A percentile compares a stretch with the other conserved stretches of the same genome.
These are phyloP conservation scores for Jamesozyma jinghongensis DNA, from an alignment of 805 yeast genomes.

Conservation along the genomic window DNA sequence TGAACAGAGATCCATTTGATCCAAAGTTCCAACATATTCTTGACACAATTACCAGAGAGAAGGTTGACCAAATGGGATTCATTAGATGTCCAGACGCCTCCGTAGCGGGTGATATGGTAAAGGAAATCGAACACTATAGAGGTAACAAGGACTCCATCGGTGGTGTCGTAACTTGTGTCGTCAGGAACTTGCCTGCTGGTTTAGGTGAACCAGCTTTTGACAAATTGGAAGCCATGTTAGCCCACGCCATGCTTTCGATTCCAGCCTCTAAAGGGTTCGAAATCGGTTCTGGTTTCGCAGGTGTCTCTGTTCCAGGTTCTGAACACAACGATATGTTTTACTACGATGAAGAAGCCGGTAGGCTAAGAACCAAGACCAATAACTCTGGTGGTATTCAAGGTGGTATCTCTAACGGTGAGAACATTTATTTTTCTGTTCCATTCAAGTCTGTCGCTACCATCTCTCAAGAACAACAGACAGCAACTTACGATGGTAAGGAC, in stretches of 20 bases:
- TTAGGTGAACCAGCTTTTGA: constrained; percentile 97
- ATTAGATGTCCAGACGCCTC: constrained; percentile 84
- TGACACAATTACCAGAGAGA: constrained; percentile 73
- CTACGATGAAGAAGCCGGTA: constrained; percentile 47
- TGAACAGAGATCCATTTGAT: constrained; percentile 63
- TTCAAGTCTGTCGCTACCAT: constrained; percentile 98
- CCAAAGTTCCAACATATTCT: constrained; percentile 58
- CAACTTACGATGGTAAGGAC: constrained; percentile 76
- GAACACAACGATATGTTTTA: constrained; percentile 85
- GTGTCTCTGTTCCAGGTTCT: constrained; percentile 85
- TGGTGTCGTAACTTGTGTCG: constrained; percentile 95
- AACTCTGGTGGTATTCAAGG: constrained; percentile 97
- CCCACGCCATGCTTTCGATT: constrained; percentile 95
- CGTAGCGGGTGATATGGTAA: constrained; percentile 69
- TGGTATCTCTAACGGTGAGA: constrained; percentile 94
- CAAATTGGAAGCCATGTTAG: constrained; percentile 87
- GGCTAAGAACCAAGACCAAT: constrained; percentile 79
- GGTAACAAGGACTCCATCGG: constrained; percentile 90
- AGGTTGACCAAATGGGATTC: constrained; percentile 81
- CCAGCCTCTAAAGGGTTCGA: constrained; percentile 99
- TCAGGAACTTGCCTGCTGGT: constrained; percentile 91
- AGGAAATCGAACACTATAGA: constrained; percentile 77
- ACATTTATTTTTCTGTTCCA: constrained; percentile 88
- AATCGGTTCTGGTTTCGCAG: constrained; percentile 92
- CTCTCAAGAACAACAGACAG: constrained; percentile 82